phyloP scores from a whole-genome alignment of 2,329 filamentous ascomycete genomes.

The Mycogone perniciosa region DNA sequence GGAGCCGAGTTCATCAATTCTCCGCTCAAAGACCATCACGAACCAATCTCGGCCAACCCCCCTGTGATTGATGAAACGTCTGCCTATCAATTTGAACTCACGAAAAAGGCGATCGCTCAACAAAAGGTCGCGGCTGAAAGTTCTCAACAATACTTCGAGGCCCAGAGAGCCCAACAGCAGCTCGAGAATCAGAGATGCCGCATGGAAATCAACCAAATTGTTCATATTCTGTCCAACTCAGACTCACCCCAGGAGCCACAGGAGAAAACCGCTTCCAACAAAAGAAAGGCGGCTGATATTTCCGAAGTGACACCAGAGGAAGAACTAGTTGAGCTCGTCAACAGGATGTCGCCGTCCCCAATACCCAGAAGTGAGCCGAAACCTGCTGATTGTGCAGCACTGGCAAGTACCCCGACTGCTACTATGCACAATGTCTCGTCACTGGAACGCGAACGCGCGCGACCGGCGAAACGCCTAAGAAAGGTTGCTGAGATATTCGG shows the following conservation, averaged over 20 bases:
- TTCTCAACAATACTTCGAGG: conserved; percentile 1
- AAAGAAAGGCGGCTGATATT: conserved; percentile 25
- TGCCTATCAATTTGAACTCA: conserved; percentile 25
- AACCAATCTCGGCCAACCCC: neutral
- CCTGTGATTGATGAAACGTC: conserved; percentile 23
- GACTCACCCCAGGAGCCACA: neutral
- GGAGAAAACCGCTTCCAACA: conserved; percentile 7
- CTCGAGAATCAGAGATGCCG: neutral
- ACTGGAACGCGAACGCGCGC: neutral
- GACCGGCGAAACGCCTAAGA: conserved; percentile 27
- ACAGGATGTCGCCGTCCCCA: neutral
- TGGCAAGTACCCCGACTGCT: neutral
- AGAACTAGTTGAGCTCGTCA: neutral
- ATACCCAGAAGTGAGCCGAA: neutral
- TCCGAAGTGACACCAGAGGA: conserved; percentile 16
- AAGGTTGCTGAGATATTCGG: conserved; percentile 31
- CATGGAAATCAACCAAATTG: too few species aligned
- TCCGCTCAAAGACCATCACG: conserved; percentile 8
- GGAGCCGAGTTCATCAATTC: conserved; percentile 29
- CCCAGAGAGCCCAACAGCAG: neutral
- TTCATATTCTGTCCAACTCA: neutral
- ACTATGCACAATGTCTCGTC: neutral
- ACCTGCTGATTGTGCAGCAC: neutral
- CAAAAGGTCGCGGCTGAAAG: conserved; percentile 5
- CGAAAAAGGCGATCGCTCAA: conserved; percentile 16